Conservation (phyloP, 1,284 basidiomycete genomes). For the Malassezia sp. region DNA sequence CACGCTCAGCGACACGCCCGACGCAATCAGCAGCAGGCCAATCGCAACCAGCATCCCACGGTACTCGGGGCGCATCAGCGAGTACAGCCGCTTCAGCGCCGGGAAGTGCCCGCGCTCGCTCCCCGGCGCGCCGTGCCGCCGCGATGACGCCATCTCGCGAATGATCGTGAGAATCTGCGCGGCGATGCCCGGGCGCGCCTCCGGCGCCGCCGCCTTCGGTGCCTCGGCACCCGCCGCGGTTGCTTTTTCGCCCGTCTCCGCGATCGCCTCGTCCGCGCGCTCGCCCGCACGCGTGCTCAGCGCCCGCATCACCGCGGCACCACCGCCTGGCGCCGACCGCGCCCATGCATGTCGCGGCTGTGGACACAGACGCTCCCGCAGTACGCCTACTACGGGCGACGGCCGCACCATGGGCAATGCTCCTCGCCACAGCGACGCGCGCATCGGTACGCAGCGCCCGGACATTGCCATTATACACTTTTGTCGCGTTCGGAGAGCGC, state of each 20-base stretch:
- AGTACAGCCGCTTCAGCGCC: slow-evolving; percentile 32
- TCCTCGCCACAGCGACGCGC: background rate
- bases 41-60: slow-evolving; percentile 32
- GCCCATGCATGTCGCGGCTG: background rate
- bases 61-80: slow-evolving; percentile 39
- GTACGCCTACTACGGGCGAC: no score
- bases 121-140: background rate
- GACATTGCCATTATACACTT: no score
- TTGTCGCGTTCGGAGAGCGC: no score
- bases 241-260: background rate
- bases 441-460: background rate
- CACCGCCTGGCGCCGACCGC: no score
- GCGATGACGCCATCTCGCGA: slow-evolving; percentile 11
- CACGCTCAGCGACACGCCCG: slow-evolving; percentile 59
- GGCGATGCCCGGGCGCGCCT: background rate
- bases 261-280: background rate
- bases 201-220: background rate
- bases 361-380: background rate
- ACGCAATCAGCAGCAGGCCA: slow-evolving; percentile 45
- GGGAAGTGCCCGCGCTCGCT: slow-evolving; percentile 20
- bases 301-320: background rate
- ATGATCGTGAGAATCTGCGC: slow-evolving; percentile 5
- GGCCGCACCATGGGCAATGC: background rate
- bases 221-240: background rate
- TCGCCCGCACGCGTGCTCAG: background rate